Base-by-base conservation (phyloP, 148 eudicot genomes). In the Suaeda aralocaspica region DNA sequence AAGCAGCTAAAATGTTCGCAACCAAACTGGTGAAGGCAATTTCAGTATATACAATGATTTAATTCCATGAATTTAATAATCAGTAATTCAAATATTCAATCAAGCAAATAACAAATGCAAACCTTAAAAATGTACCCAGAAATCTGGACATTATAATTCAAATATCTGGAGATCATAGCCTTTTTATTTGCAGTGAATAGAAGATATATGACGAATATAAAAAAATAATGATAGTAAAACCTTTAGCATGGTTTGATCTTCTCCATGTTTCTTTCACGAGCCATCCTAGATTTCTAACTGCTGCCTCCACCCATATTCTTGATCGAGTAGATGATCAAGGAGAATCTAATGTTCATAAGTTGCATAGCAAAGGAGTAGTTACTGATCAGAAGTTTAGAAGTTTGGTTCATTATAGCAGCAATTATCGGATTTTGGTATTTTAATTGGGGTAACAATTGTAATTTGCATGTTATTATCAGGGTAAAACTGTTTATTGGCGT, bases 261-360 rank as follows among this genome's bases (percentile, higher is more conserved):
- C 82, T 89, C 91, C 71, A 82, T 11, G 73, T 86, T 83, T 75
- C 67, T 83, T 79, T 86, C 95, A 14, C 91, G 91, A 72, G 95
- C 95, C 86, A 83, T 89, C 79, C 83, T 89, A 5, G 91, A 70
- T 68, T 86, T 89, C 81, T 86, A 89, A 12, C 74, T 89, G 69
- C 84, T 86, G 74, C 91, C 91, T 56, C 91, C 91, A 13, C 91
- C 91, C 91, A 89, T 89, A 11, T 70, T 39, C 57, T 59, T 24
- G 59, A 72, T 63, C 49, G 31, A n/a, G n/a, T n/a, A n/a, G n/a
- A n/a, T n/a, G n/a, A 62, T 60, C 50, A 59, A 39, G 9, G 5
- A 26, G 60, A 77, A 72, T 59, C 73, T 67, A 52, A 60, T 67
- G 51, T 41, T 49, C 6, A 18, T 18, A 19, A 46, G 16, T 46